Conservation (phyloP, 1,284 basidiomycete species). For the Tilletia caries region DNA sequence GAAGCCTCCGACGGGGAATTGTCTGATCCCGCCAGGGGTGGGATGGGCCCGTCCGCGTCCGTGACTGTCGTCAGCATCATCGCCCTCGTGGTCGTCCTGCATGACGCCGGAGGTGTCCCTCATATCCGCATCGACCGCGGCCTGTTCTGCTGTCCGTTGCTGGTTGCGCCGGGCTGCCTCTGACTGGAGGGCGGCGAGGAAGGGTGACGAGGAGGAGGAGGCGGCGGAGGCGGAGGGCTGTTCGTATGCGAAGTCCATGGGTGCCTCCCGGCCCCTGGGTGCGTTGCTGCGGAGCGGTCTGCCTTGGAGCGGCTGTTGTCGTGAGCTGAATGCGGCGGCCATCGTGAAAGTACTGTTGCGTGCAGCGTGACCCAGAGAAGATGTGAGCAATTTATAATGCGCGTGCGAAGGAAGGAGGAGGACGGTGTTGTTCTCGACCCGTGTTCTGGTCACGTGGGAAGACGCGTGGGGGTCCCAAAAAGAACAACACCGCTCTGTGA, state of each 20-base stretch:
- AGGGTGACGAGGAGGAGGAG: neutral
- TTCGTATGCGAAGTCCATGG: conserved; percentile 14
- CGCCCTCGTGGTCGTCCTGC: too few relatives aligned
- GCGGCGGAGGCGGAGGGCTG: neutral
- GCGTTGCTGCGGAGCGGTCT: neutral
- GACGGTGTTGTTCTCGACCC: too few relatives aligned
- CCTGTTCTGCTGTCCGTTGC: neutral
- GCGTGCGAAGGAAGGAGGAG: too few relatives aligned
- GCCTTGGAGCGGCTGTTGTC: neutral
- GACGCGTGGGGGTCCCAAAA: too few relatives aligned
- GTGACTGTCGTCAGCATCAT: neutral
- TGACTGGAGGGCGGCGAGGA: conserved; percentile 5
- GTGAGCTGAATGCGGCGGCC: neutral
- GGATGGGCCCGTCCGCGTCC: neutral
- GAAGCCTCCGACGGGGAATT: neutral
- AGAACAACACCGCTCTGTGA: too few relatives aligned
- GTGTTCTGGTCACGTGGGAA: too few relatives aligned
- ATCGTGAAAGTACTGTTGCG: too few relatives aligned
- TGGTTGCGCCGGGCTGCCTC: conserved; percentile 3
- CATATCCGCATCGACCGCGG: neutral
- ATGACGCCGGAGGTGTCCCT: neutral
- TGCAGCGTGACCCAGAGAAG: too few relatives aligned
- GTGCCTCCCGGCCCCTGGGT: conserved; percentile 1
- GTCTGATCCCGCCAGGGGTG: neutral
- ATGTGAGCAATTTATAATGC: too few relatives aligned